These are phyloP conservation scores for Pleodorina starrii DNA, from an alignment of 139 green algal species.

Conservation along the genomic window DNA sequence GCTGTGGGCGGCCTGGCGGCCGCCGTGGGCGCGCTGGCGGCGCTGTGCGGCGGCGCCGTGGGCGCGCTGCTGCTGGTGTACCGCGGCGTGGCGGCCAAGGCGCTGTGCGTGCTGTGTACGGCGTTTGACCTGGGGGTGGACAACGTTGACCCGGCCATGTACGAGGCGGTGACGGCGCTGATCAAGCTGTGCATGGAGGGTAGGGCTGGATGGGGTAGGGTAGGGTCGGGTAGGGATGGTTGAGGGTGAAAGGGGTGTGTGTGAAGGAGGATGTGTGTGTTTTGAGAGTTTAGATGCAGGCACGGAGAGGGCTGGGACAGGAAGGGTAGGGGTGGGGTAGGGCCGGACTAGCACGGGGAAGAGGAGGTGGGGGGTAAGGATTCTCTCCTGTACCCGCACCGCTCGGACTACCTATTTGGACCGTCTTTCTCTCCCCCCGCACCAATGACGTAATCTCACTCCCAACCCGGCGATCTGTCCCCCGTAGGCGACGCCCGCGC, in stretches of 20 bases:
- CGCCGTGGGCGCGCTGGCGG: not conserved
- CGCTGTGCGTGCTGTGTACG: conserved; percentile 56
- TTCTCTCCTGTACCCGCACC: too few relatives aligned
- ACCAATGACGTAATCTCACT: too few relatives aligned
- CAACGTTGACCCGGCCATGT: conserved; percentile 42
- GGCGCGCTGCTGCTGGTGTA: conserved; percentile 47
- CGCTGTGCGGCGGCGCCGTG: conserved; percentile 17
- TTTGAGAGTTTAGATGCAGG: not conserved
- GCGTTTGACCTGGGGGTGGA: conserved; percentile 68
- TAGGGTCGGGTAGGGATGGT: too few relatives aligned
- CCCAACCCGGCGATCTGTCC: too few relatives aligned
- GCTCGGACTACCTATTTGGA: too few relatives aligned
- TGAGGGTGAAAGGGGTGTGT: too few relatives aligned
- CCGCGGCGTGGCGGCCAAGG: conserved; percentile 46
- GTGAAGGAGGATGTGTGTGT: not conserved
- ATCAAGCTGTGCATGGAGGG: conserved; percentile 47
- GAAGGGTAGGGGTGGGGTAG: too few relatives aligned
- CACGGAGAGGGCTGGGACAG: too few relatives aligned
- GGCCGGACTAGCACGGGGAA: too few relatives aligned
- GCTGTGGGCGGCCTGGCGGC: not conserved
- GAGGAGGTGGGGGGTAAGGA: too few relatives aligned
- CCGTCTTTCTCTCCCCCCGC: too few relatives aligned
- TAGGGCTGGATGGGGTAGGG: not conserved
- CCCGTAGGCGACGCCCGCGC: conserved; percentile 44
- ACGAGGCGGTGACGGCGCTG: conserved; percentile 49